Evolutionary conservation across 2,329 filamentous ascomycete genomes (phyloP).

Genomic region (Calonectria hongkongensis): DNA sequence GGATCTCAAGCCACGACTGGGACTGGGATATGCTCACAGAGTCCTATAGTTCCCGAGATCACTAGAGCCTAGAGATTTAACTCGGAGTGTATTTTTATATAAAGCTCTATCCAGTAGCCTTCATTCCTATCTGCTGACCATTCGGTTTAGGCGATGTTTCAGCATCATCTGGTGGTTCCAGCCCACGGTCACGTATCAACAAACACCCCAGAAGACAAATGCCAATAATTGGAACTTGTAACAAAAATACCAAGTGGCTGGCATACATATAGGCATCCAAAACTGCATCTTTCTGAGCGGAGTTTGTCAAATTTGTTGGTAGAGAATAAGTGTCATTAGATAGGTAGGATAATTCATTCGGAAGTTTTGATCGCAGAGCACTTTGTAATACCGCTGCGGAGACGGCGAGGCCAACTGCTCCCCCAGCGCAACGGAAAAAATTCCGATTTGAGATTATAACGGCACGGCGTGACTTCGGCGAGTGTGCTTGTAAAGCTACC

Average conservation of each 20-base stretch:
- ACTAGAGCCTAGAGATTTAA: too few species aligned
- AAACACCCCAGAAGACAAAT: constrained; percentile 27
- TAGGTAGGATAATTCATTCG: constrained; percentile 35
- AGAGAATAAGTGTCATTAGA: constrained; percentile 28
- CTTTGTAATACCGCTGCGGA: constrained; percentile 69
- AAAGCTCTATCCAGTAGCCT: too few species aligned
- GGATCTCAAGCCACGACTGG: too few species aligned
- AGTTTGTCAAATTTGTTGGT: neutral
- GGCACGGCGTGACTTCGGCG: constrained; percentile 73
- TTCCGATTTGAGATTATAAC: constrained; percentile 78
- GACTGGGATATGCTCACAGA: too few species aligned
- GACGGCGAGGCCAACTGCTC: constrained; percentile 73
- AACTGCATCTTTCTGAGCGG: neutral
- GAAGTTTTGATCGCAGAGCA: constrained; percentile 53
- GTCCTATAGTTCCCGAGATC: too few species aligned
- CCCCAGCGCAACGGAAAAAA: constrained; percentile 76
- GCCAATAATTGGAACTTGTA: constrained; percentile 29
- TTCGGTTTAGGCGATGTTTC: neutral
- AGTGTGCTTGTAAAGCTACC: constrained; percentile 75
- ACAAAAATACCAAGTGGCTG: constrained; percentile 26
- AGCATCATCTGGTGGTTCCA: constrained; percentile 20
- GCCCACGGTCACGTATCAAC: constrained; percentile 30
- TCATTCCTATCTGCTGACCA: neutral
- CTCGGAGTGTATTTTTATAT: too few species aligned
- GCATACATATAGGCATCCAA: constrained; percentile 34